These are phyloP conservation scores for Yarrowia phangngaensis DNA, from an alignment of 805 yeast species.

Conservation along the genomic window DNA sequence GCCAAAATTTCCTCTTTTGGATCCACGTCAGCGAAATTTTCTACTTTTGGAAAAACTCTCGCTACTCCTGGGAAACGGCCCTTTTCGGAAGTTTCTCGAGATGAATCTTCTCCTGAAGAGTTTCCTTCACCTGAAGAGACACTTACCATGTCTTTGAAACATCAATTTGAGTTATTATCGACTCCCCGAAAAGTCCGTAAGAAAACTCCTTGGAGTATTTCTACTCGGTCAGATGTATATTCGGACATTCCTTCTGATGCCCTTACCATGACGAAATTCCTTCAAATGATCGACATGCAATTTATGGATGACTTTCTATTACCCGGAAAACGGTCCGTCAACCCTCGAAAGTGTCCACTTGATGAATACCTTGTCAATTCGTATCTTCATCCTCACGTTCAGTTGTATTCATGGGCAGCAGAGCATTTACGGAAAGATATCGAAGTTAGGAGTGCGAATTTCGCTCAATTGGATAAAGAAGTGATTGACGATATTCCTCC, in stretches of 20 bases:
- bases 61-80: conserved; percentile 10
- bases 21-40: too few relatives aligned
- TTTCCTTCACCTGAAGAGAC: conserved; percentile 9
- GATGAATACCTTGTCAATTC: conserved; percentile 4
- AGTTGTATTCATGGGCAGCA: conserved; percentile 11
- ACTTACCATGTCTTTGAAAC: conserved; percentile 1
- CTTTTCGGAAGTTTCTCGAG: conserved; percentile 11
- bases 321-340: neutral
- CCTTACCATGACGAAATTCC: conserved; percentile 8
- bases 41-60: neutral
- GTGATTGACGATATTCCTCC: conserved; percentile 17
- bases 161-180: conserved; percentile 12
- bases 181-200: conserved; percentile 13
- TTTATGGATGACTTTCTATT: conserved; percentile 23
- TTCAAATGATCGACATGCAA: conserved; percentile 19
- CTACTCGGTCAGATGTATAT: neutral
- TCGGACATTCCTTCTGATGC: neutral
- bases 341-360: neutral
- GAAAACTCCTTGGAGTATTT: too few relatives aligned
- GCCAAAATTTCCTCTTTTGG: too few relatives aligned
- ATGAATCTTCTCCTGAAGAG: neutral
- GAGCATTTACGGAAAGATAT: conserved; percentile 17
- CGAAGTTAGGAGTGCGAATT: conserved; percentile 2
- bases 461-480: conserved; percentile 11
- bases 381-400: conserved; percentile 2